Base-by-base conservation (phyloP, 306 rosid genomes). In the Prunus kanzakura region DNA sequence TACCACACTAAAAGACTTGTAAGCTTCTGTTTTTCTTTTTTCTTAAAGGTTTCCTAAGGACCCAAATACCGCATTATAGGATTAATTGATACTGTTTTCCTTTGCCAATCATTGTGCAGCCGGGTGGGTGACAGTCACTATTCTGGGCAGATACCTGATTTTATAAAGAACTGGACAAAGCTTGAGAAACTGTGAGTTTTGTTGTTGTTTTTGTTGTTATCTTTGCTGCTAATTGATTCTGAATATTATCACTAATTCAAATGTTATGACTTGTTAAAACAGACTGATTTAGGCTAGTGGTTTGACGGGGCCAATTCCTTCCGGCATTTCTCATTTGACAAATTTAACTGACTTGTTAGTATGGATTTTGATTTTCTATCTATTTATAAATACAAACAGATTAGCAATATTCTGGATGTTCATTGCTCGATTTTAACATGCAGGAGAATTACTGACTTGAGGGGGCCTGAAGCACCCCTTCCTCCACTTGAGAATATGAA, bases 41-140 rank as follows among this genome's bases (percentile, higher is more conserved):
- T n/a, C 0, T 45, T 45, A 20, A 60, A 4, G 72, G 13, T 74
- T 23, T 67, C 19, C 25, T 8, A 29, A 67, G 8, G 1, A n/a
- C 69, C 19, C 35, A 23, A 57, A 41, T 29, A 3, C 64, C 54
- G n/a, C 32, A 9, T 58, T 18, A 2, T 27, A 6, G 20, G 54
- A 67, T 35, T 50, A 52, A 18, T 27, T 70, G 4, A 12, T 4
- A 69, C 3, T 2, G 50, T 12, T n/a, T 30, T 64, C 58, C 0
- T 9, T 75, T 25, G 4, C 49, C 30, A 35, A 14, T 61, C 43
- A 41, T 43, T 69, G 64, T 80, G 89, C 87, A 91, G 98, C 35
- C 96, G 92, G 66, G 69, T 91, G 25, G 72, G 91, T 14, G 93
- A 88, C 74, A 85, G 79, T 69, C 82, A 79, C 47, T 89, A 89